phyloP scores from a whole-genome alignment of 352 stramenopile species.

The Globisporangium yorkense region DNA sequence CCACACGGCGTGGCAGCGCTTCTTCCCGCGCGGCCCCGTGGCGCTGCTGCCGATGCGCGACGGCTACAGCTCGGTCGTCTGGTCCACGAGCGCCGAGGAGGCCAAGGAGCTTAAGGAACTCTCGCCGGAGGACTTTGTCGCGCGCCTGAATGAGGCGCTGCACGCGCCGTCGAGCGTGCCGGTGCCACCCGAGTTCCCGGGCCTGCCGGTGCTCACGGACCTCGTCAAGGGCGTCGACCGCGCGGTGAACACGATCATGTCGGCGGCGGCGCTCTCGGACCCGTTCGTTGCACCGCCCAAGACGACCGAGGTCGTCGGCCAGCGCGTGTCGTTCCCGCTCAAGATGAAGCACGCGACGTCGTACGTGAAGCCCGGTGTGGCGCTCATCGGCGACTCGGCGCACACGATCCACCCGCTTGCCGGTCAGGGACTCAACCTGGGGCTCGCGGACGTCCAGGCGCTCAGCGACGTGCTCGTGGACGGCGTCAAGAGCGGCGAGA shows the following conservation, averaged over 20 bases:
- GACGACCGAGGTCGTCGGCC: slow-evolving; percentile 57
- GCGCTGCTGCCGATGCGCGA: slow-evolving; percentile 88
- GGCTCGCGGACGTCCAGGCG: slow-evolving; percentile 87
- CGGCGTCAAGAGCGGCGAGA: slow-evolving; percentile 70
- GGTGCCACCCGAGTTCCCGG: slow-evolving; percentile 63
- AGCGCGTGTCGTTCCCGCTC: slow-evolving; percentile 84
- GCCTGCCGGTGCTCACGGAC: slow-evolving; percentile 72
- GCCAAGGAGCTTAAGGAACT: slow-evolving; percentile 76
- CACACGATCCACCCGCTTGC: slow-evolving; percentile 96
- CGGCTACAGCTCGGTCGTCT: slow-evolving; percentile 88
- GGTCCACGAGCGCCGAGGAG: slow-evolving; percentile 81
- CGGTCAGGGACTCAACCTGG: slow-evolving; percentile 94
- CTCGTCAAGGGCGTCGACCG: slow-evolving; percentile 71
- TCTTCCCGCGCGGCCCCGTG: slow-evolving; percentile 86
- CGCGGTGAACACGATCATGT: slow-evolving; percentile 72
- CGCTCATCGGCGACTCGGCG: slow-evolving; percentile 92
- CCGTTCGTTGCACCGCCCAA: slow-evolving; percentile 73
- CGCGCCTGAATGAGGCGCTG: slow-evolving; percentile 74
- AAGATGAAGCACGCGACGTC: slow-evolving; percentile 84
- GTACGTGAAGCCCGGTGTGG: slow-evolving; percentile 85
- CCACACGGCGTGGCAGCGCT: slow-evolving; percentile 88
- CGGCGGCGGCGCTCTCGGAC: slow-evolving; percentile 61
- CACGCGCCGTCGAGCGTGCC: slow-evolving; percentile 35
- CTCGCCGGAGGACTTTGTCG: slow-evolving; percentile 68
- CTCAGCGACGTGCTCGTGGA: slow-evolving; percentile 70